Percentiles rank a stretch among this genome's conserved stretches.
Conservation (phyloP, 2,329 filamentous ascomycete genomes). For the Clonostachys rhizophaga region DNA sequence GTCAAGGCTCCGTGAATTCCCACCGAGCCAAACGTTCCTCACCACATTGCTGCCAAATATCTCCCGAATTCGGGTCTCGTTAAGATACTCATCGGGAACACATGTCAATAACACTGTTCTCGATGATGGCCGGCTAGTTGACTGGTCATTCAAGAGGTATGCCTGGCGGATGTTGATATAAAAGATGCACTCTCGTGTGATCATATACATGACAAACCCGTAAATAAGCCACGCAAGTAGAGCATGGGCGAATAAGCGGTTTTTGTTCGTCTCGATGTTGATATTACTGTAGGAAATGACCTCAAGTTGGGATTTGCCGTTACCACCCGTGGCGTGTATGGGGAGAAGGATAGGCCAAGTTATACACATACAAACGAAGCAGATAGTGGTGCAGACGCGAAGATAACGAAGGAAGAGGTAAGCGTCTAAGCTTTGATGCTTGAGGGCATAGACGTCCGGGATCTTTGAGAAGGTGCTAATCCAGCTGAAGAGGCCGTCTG, state of each 20-base stretch:
- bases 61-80: slow-evolving; percentile 65
- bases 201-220: slow-evolving; percentile 79
- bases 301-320: slow-evolving; percentile 56
- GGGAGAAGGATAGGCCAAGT: slow-evolving; percentile 84
- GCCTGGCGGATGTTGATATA: slow-evolving; percentile 93
- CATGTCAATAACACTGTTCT: slow-evolving; percentile 87
- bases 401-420: slow-evolving; percentile 87
- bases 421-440: slow-evolving; percentile 83
- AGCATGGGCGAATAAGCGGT: slow-evolving; percentile 73
- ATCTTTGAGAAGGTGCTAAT: slow-evolving; percentile 55
- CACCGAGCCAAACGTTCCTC: slow-evolving; percentile 78
- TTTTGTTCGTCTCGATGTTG: slow-evolving; percentile 46
- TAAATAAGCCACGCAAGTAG: slow-evolving; percentile 79
- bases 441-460: slow-evolving; percentile 72
- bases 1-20: slow-evolving; percentile 66
- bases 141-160: slow-evolving; percentile 77
- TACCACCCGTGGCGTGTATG: slow-evolving; percentile 77
- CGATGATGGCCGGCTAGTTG: slow-evolving; percentile 82
- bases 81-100: slow-evolving; percentile 72
- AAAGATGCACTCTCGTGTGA: slow-evolving; percentile 86
- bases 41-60: slow-evolving; percentile 73
- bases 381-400: slow-evolving; percentile 70
- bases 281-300: slow-evolving; percentile 29
- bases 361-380: slow-evolving; percentile 72
- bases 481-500: slow-evolving; percentile 57